Evolutionary conservation across 129 eudicot genomes (phyloP), one percentile per base, ranked within the genome.

Genomic region (Helichrysum umbraculigerum): DNA sequence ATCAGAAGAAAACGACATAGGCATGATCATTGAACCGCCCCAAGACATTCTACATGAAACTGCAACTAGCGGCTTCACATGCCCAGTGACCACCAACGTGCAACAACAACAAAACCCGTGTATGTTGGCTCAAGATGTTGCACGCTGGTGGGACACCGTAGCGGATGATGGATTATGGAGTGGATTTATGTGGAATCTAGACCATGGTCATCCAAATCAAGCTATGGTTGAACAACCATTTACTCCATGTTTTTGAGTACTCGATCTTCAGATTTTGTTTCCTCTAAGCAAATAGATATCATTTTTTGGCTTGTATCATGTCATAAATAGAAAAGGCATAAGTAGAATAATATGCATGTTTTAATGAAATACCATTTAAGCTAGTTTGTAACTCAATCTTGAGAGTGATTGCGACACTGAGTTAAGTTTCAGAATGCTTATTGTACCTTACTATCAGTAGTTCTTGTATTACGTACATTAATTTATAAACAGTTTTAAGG

Each of bases 151-250:
- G 69, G 83, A 81, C 32, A 81, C 63, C 0, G 71, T 71, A 35
- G n/a, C 77, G 11, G 83, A 85, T 22, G 89, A 82, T 57, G 72
- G 79, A 34, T 60, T 82, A 57, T 87, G 89, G 89, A 83, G 87
- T 75, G 58, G 84, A 21, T 81, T 80, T 56, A 39, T 85, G 22
- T 85, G 89, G 92, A 85, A 85, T 69, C 58, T 41, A 7, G 87
- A 75, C n/a, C 80, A 33, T 58, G 79, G 66, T 73, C 30, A 57
- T 42, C 79, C 79, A 66, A 79, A 58, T 51, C 71, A 73, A 74
- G 63, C 42, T 67, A 63, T 57, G 29, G 44, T 74, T 20, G 79
- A 80, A 66, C 83, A 80, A 58, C 68, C 79, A 32, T 66, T 70
- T 60, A 71, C 51, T 78, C 61, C 82, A 60, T 78, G 82, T 60